These are phyloP conservation scores for Epichloe typhina DNA, from an alignment of 2,329 filamentous ascomycete species.

Conservation along the genomic window DNA sequence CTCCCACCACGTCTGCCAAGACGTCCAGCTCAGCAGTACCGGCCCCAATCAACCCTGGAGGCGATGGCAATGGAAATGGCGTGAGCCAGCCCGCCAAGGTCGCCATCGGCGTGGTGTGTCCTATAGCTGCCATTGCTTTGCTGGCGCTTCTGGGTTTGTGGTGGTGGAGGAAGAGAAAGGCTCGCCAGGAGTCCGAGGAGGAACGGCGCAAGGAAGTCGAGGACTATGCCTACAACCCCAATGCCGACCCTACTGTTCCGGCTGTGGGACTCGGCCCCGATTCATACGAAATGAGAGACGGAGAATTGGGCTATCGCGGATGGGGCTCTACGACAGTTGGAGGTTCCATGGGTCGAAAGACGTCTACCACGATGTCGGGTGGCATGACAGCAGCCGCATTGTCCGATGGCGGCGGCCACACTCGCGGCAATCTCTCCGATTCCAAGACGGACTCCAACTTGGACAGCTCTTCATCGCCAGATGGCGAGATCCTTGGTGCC, in stretches of 20 bases:
- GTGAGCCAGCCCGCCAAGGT: slow-evolving; percentile 57
- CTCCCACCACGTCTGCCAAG: background rate
- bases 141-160: slow-evolving; percentile 65
- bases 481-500: slow-evolving; percentile 71
- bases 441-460: slow-evolving; percentile 53
- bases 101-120: slow-evolving; percentile 86
- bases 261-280: slow-evolving; percentile 33
- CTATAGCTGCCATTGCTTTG: slow-evolving; percentile 75
- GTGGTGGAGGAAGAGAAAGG: slow-evolving; percentile 81
- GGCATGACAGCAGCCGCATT: slow-evolving; percentile 51
- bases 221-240: slow-evolving; percentile 97
- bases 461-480: slow-evolving; percentile 41
- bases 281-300: slow-evolving; percentile 61
- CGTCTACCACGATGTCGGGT: slow-evolving; percentile 79
- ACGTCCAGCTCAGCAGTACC: slow-evolving; percentile 14
- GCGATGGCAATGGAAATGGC: slow-evolving; percentile 25
- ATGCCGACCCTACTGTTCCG: slow-evolving; percentile 71
- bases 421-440: slow-evolving; percentile 52
- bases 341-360: slow-evolving; percentile 63
- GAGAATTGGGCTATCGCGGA: slow-evolving; percentile 71
- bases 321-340: slow-evolving; percentile 71
- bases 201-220: slow-evolving; percentile 90
- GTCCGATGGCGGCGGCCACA: slow-evolving; percentile 63
- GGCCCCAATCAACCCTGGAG: slow-evolving; percentile 16
- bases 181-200: slow-evolving; percentile 72